A percentile compares a stretch with the other conserved stretches of the same genome.
These are phyloP conservation scores for Penicillium alfredii DNA, from an alignment of 495 filamentous ascomycete genomes.

Conservation along the genomic window DNA sequence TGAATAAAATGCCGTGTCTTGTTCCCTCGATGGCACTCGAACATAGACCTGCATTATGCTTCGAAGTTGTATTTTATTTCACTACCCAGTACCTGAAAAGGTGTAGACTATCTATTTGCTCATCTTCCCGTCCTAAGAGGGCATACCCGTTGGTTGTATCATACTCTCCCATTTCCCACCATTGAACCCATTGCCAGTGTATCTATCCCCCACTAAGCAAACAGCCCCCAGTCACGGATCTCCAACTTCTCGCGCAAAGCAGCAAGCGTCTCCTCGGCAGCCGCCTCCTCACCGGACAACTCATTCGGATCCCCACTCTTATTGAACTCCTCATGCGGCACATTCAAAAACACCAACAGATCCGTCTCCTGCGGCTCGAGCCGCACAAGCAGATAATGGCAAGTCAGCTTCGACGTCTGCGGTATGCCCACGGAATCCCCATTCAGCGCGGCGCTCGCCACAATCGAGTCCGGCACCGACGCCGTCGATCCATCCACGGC, in stretches of 20 bases:
- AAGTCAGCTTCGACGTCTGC: slow-evolving; percentile 20
- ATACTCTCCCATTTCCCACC: not conserved
- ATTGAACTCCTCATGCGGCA: slow-evolving; percentile 70
- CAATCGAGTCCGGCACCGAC: slow-evolving; percentile 7
- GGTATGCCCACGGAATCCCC: slow-evolving; percentile 5
- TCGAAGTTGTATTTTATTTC: too few species aligned
- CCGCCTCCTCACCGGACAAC: slow-evolving; percentile 51
- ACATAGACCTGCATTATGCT: too few species aligned
- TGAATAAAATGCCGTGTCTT: too few species aligned
- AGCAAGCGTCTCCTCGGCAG: slow-evolving; percentile 56
- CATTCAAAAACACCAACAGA: slow-evolving; percentile 83
- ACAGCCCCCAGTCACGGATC: slow-evolving; percentile 78
- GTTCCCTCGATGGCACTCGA: too few species aligned
- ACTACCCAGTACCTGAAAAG: too few species aligned
- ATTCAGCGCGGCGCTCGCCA: slow-evolving; percentile 14
- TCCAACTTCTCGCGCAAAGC: slow-evolving; percentile 65
- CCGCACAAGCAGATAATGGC: slow-evolving; percentile 54
- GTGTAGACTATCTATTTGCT: too few species aligned
- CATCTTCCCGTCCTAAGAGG: too few species aligned
- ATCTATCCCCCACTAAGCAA: slow-evolving; percentile 39
- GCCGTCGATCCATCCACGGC: slow-evolving; percentile 4
- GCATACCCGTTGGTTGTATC: too few species aligned
- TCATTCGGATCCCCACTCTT: slow-evolving; percentile 29
- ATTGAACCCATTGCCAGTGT: not conserved
- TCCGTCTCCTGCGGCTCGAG: slow-evolving; percentile 73